These are phyloP conservation scores for Neofusicoccum sp. DNA, from an alignment of 2,329 filamentous ascomycete species.

Conservation along the genomic window DNA sequence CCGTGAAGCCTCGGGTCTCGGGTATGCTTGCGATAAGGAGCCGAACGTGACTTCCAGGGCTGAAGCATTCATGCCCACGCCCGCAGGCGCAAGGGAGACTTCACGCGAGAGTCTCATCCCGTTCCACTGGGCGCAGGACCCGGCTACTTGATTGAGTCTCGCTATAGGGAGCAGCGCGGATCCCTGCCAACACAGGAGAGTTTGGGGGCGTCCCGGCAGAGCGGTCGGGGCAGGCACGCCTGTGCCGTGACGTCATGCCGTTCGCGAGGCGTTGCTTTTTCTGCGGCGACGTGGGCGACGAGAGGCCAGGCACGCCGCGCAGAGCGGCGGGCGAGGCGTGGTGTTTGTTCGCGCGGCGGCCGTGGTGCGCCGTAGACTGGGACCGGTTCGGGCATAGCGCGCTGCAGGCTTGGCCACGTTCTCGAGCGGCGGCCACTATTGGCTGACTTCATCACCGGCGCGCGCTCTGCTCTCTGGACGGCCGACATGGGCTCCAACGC, in stretches of 20 bases:
- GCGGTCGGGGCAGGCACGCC: not conserved
- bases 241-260: conserved; percentile 10
- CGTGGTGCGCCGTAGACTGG: not conserved
- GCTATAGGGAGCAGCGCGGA: too few relatives aligned
- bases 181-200: too few relatives aligned
- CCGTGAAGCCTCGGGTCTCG: not conserved
- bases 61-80: too few relatives aligned
- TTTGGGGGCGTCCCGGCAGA: not conserved
- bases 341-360: conserved; percentile 1
- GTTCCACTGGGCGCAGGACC: too few relatives aligned
- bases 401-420: conserved; percentile 15
- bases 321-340: not conserved
- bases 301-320: not conserved
- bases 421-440: not conserved
- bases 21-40: too few relatives aligned
- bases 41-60: too few relatives aligned
- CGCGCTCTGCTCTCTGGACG: not conserved
- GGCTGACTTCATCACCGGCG: conserved; percentile 11
- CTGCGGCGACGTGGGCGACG: not conserved
- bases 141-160: too few relatives aligned
- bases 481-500: conserved; percentile 16
- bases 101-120: too few relatives aligned
- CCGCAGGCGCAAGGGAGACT: too few relatives aligned
- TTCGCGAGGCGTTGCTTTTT: not conserved
- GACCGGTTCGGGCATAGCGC: conserved; percentile 8